Conservation (phyloP, 306 rosid species). For the Acacia confusa region DNA sequence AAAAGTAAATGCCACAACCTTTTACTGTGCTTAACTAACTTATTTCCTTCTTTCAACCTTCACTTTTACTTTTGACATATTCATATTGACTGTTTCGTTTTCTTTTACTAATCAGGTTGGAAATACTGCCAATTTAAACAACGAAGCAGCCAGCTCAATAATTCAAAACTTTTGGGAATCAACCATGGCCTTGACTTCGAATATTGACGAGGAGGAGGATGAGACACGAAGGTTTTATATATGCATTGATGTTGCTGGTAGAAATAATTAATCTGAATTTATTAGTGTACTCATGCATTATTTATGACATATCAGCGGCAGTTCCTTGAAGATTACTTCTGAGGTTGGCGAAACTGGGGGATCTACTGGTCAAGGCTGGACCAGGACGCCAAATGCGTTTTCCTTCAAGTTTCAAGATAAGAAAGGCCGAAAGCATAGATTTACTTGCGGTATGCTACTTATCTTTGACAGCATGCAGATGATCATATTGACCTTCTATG, state of each 20-base stretch:
- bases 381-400: constrained; percentile 46
- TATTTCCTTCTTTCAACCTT: no score
- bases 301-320: constrained; percentile 57
- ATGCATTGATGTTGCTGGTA: constrained; percentile 19
- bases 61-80: neutral
- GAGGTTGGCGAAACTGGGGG: constrained; percentile 75
- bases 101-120: constrained; percentile 62
- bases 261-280: constrained; percentile 11
- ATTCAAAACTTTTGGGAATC: constrained; percentile 98
- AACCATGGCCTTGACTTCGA: constrained; percentile 71
- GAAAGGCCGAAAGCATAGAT: constrained; percentile 82
- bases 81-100: constrained; percentile 15
- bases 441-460: constrained; percentile 67
- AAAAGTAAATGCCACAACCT: no score
- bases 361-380: constrained; percentile 38
- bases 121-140: constrained; percentile 54
- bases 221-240: constrained; percentile 57
- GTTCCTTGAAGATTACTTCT: constrained; percentile 68
- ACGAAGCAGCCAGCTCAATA: constrained; percentile 73
- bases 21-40: no score
- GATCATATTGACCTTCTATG: neutral
- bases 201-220: constrained; percentile 70
- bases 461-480: constrained; percentile 1
- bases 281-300: constrained; percentile 28
- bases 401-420: constrained; percentile 81